Conservation (phyloP, 108 stramenopile genomes). For the Pseudonitzschia pungens region DNA sequence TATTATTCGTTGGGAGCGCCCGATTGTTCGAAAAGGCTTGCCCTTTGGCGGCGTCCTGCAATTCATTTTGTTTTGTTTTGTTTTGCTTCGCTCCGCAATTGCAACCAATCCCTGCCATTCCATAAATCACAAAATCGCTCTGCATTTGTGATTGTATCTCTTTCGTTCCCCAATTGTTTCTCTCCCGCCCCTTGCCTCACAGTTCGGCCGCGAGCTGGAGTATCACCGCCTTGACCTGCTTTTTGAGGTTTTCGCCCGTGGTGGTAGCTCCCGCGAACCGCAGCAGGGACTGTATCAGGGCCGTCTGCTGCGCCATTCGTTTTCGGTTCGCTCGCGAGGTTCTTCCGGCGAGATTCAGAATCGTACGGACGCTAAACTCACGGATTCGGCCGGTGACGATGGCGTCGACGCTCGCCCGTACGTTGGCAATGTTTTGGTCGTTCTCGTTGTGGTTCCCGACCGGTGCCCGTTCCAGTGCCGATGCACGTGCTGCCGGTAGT, state of each 20-base stretch:
- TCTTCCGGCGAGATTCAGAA: conserved; percentile 30
- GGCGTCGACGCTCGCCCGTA: background rate
- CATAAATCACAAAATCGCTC: no score
- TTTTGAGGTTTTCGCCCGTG: conserved; percentile 25
- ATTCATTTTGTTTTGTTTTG: no score
- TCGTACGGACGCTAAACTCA: conserved; percentile 21
- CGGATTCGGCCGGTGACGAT: conserved; percentile 7
- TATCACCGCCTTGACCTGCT: conserved; percentile 42
- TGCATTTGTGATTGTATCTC: no score
- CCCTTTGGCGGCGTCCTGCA: no score
- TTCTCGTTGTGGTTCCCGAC: background rate
- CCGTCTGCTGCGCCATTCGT: conserved; percentile 28
- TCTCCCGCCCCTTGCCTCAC: no score
- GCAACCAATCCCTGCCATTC: no score
- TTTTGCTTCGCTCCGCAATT: no score
- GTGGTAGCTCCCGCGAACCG: conserved; percentile 32
- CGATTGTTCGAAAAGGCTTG: no score
- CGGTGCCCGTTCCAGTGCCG: background rate
- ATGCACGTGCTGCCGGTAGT: background rate
- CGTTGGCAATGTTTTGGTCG: background rate
- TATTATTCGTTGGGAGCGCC: no score
- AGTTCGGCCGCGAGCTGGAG: conserved; percentile 43
- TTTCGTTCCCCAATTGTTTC: no score
- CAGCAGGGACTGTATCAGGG: conserved; percentile 37
- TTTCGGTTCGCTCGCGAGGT: conserved; percentile 25